phyloP scores from a whole-genome alignment of 2,329 filamentous ascomycete genomes.

The Neonectria punicea region DNA sequence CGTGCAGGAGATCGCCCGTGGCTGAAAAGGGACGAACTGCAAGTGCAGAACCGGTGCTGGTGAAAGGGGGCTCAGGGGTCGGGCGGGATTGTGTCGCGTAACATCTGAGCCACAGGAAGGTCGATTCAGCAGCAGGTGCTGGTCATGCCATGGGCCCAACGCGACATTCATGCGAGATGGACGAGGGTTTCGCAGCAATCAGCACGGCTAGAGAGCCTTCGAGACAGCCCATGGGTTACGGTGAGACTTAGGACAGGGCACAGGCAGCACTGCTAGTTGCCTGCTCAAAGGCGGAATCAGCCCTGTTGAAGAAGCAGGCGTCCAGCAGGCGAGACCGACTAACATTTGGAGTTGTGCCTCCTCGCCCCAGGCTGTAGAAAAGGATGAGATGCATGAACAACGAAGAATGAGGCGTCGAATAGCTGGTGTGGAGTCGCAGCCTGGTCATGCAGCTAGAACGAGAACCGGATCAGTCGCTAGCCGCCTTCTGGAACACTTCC shows the following conservation, averaged over 20 bases:
- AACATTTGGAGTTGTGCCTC: not conserved
- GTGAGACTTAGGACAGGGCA: conserved; percentile 13
- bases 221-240: conserved; percentile 4
- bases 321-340: conserved; percentile 6
- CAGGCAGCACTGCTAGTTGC: not conserved
- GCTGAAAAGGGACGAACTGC: conserved; percentile 4
- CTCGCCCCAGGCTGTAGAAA: not conserved
- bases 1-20: not conserved
- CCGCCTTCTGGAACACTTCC: conserved; percentile 34
- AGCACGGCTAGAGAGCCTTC: not conserved
- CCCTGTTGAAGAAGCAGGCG: conserved; percentile 2
- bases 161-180: not conserved
- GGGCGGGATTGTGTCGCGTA: conserved; percentile 5
- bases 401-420: conserved; percentile 6
- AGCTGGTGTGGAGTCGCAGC: conserved; percentile 20
- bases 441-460: conserved; percentile 25
- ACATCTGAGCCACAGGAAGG: conserved; percentile 15
- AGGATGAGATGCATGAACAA: conserved; percentile 8
- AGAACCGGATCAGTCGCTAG: conserved; percentile 18
- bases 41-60: not conserved
- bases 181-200: not conserved
- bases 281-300: no score
- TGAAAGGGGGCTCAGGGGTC: conserved; percentile 1
- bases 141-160: conserved; percentile 2
- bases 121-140: not conserved